Evolutionary conservation across 1,284 basidiomycete species (phyloP), one percentile per base, ranked within the genome.

Genomic region (Microbotryum violaceum): DNA sequence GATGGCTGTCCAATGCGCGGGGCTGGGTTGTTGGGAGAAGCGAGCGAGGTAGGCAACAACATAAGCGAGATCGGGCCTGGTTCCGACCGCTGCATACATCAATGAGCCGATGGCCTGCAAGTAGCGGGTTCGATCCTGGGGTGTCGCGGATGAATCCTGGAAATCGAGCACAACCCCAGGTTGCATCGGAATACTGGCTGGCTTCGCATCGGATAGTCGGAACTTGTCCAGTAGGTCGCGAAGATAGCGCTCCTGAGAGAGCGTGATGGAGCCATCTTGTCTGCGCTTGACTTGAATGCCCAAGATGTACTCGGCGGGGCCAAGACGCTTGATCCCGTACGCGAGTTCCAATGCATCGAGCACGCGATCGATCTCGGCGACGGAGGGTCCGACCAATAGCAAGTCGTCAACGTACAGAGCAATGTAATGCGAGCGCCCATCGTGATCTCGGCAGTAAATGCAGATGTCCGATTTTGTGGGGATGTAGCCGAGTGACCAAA

Each of bases 381-480:
- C 20, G 8, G 63, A 56, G 2, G 44, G 70, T 0, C 71, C 69
- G 2, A 68, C 67, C 16, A 74, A 65, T 7, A 72, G 62, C 61
- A 72, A 72, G 60, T 79, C 74, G 59, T 77, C 75, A 20, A 76
- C 73, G 62, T 76, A 72, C 8, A 76, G 65, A 1, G 71, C 72
- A 21, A 77, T 56, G 33, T 59, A 64, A 23, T 52, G 31, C 10
- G 33, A 37, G 8, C 10, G 33, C 33, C 33, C 33, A 14, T 37
- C 33, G 33, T 5, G 33, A 6, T 37, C 33, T n/a, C 53, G 50
- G 20, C 1, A 10, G 50, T 57, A 73, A 23, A 74, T 63, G 56
- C 71, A 72, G 21, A 67, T 70, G 54, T 73, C 72, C 1, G 63
- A 61, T 0, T 42, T 16, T 49, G n/a, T n/a, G n/a, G n/a, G n/a